These are phyloP conservation scores for Pestalotiopsis sp. DNA, from an alignment of 2,329 filamentous ascomycete species.

Conservation along the genomic window DNA sequence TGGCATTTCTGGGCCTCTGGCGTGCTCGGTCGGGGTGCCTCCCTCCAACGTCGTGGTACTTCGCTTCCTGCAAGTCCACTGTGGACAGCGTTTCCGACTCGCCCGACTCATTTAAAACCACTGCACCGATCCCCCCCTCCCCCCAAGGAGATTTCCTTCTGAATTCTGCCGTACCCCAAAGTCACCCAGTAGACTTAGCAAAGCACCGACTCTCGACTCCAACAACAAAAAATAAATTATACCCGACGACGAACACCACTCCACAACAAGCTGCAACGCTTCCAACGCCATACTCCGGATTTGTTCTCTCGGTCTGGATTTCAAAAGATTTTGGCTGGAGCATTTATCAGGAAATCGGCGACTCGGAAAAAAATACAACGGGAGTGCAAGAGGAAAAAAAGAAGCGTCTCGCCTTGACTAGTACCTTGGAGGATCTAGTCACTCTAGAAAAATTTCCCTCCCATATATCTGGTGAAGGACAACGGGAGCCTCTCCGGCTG, in stretches of 20 bases:
- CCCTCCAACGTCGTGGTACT: conserved; percentile 6
- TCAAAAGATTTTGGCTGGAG: not conserved
- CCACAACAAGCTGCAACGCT: not conserved
- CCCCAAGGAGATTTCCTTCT: conserved; percentile 31
- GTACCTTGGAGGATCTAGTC: not conserved
- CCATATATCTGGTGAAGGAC: conserved; percentile 15
- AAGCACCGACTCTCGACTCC: not conserved
- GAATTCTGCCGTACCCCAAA: conserved; percentile 29
- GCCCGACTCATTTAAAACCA: conserved; percentile 37
- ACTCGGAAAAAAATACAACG: not conserved
- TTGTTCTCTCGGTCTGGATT: too few relatives aligned
- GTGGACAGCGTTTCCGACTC: conserved; percentile 27
- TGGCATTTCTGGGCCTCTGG: conserved; percentile 1
- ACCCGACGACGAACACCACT: conserved; percentile 4
- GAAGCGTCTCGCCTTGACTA: not conserved
- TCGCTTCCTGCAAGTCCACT: conserved; percentile 12
- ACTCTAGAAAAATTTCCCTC: conserved; percentile 14
- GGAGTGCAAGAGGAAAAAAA: not conserved
- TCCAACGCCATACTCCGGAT: not conserved
- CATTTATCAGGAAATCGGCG: not conserved
- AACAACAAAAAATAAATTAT: not conserved
- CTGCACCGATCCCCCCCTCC: conserved; percentile 34
- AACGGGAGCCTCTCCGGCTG: conserved; percentile 34
- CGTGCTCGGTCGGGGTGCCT: conserved; percentile 3
- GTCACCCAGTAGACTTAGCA: conserved; percentile 15